phyloP scores from a whole-genome alignment of 192 early-diverging fungal species.

The Gonapodya prolifera region DNA sequence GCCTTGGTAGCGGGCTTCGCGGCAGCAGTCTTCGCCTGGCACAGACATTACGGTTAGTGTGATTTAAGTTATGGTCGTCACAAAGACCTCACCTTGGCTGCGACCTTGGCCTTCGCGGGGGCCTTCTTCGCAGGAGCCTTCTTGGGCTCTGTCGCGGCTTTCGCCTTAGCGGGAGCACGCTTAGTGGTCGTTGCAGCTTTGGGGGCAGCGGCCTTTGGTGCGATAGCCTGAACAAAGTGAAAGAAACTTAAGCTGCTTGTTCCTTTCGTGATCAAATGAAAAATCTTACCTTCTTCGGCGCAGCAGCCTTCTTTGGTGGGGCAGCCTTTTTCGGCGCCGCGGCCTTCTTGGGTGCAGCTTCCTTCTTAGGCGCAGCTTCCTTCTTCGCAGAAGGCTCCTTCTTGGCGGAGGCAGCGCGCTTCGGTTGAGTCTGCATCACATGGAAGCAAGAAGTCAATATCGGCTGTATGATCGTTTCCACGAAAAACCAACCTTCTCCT shows the following conservation, averaged over 20 bases:
- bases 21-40: neutral
- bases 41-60: neutral
- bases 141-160: conserved; percentile 12
- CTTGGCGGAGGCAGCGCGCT: conserved; percentile 1
- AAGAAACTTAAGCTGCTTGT: no score
- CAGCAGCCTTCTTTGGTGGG: conserved; percentile 33
- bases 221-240: conserved; percentile 20
- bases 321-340: conserved; percentile 27
- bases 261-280: neutral
- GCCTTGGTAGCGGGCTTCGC: neutral
- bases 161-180: conserved; percentile 26
- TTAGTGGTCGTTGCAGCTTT: conserved; percentile 34
- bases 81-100: neutral
- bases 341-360: conserved; percentile 35
- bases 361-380: conserved; percentile 26
- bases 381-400: conserved; percentile 35
- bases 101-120: neutral
- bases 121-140: conserved; percentile 19
- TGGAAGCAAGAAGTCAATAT: neutral
- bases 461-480: neutral
- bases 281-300: conserved; percentile 23
- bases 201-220: conserved; percentile 21
- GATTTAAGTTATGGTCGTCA: neutral
- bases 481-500: neutral
- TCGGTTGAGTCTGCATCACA: neutral